phyloP scores from a whole-genome alignment of 495 filamentous ascomycete genomes.

The Annulohypoxylon maeteangense region DNA sequence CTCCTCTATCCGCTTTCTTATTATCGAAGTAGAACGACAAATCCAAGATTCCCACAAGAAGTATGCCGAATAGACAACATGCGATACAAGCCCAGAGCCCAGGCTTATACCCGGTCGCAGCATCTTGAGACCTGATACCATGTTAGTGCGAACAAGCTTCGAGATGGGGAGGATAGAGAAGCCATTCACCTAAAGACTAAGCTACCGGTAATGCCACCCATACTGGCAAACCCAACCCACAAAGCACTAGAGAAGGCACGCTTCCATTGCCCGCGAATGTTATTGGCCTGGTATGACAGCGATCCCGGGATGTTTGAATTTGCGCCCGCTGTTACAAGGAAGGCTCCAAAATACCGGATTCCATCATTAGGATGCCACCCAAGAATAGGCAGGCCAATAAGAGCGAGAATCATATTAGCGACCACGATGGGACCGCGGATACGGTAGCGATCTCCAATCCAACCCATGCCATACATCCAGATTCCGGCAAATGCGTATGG shows the following conservation, averaged over 20 bases:
- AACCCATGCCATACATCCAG: constrained; percentile 64
- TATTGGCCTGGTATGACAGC: constrained; percentile 69
- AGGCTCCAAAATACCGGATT: constrained; percentile 68
- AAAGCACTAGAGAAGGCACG: constrained; percentile 68
- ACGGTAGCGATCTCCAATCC: constrained; percentile 64
- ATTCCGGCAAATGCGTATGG: constrained; percentile 68
- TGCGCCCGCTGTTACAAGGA: constrained; percentile 64
- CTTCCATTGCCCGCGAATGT: constrained; percentile 74
- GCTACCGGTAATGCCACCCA: constrained; percentile 69
- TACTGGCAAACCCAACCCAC: constrained; percentile 64
- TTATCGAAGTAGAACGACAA: constrained; percentile 51
- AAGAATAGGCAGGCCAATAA: constrained; percentile 58
- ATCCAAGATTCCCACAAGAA: constrained; percentile 50
- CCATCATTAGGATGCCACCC: constrained; percentile 61
- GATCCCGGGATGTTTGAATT: constrained; percentile 66
- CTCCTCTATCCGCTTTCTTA: constrained; percentile 55
- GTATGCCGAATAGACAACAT: constrained; percentile 47
- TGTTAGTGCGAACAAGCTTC: constrained; percentile 9
- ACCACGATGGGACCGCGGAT: constrained; percentile 66
- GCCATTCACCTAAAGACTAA: constrained; percentile 62
- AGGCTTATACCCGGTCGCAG: constrained; percentile 51
- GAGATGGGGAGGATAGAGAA: neutral
- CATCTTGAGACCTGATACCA: constrained; percentile 46
- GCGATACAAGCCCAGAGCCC: constrained; percentile 60
- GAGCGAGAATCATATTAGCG: constrained; percentile 56